Evolutionary conservation across 768 basidiomycete species (phyloP).

Genomic region (Psilocybe subaeruginosa): DNA sequence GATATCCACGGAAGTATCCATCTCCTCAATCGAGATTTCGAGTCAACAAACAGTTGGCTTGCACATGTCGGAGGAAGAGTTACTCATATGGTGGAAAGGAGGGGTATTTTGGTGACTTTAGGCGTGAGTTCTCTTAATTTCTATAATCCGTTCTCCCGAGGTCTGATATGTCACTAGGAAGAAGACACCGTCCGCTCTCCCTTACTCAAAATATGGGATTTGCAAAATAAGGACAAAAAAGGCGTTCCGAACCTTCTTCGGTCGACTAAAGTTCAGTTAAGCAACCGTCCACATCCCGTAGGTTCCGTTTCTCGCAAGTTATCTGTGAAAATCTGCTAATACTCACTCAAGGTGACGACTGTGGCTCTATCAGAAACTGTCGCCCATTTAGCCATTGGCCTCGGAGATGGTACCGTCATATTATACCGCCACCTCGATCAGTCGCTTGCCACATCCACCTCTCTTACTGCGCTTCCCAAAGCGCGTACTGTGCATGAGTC

Average conservation of each 20-base stretch:
- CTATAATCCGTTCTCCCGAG: not conserved
- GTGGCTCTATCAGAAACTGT: conserved; percentile 79
- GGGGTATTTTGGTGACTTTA: conserved; percentile 83
- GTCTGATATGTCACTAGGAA: conserved; percentile 54
- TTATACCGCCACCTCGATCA: conserved; percentile 92
- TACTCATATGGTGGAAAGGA: conserved; percentile 84
- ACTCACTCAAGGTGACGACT: conserved; percentile 60
- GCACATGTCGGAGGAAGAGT: conserved; percentile 81
- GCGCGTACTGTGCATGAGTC: conserved; percentile 83
- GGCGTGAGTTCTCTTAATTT: conserved; percentile 59
- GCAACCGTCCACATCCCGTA: conserved; percentile 81
- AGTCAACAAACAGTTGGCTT: conserved; percentile 72
- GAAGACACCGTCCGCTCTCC: conserved; percentile 70
- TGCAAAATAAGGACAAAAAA: conserved; percentile 70
- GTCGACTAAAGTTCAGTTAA: conserved; percentile 75
- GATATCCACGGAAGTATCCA: conserved; percentile 88
- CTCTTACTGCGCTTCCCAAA: conserved; percentile 83
- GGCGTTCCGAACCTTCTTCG: conserved; percentile 67
- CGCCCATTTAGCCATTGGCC: conserved; percentile 86
- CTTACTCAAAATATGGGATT: conserved; percentile 88
- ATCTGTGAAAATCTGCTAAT: conserved; percentile 2
- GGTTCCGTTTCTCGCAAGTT: conserved; percentile 14
- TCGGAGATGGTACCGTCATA: conserved; percentile 94
- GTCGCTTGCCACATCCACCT: conserved; percentile 72
- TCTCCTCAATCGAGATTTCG: conserved; percentile 74